Evolutionary conservation across 2,329 filamentous ascomycete genomes (phyloP).

Genomic region (Penicillium fuscoglaucum): DNA sequence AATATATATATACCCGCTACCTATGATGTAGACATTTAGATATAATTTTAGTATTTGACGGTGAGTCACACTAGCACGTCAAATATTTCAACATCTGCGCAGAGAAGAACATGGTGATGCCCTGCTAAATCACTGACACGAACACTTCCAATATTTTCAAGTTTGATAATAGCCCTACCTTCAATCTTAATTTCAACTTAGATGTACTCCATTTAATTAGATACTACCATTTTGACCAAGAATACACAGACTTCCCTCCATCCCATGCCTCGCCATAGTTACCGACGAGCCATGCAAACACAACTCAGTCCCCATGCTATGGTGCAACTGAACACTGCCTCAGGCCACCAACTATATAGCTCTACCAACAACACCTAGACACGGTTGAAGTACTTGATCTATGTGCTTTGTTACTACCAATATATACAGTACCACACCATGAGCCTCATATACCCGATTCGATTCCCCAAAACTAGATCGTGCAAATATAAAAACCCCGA

Average conservation of each 20-base stretch:
- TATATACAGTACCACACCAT: fast-evolving
- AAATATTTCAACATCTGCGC: not conserved
- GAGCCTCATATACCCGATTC: not conserved
- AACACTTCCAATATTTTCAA: not conserved
- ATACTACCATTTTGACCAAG: not conserved
- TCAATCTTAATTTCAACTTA: no score
- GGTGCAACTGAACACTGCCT: not conserved
- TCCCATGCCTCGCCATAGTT: no score
- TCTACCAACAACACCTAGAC: not conserved
- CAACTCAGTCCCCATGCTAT: no score
- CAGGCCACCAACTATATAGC: not conserved
- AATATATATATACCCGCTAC: not conserved
- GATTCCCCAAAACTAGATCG: not conserved
- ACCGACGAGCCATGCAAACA: not conserved
- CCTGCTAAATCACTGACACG: no score
- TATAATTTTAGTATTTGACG: not conserved
- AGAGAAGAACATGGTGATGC: not conserved
- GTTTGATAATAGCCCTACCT: not conserved
- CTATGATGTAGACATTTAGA: not conserved
- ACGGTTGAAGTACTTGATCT: not conserved
- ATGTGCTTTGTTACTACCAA: not conserved
- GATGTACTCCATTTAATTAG: not conserved
- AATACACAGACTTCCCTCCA: not conserved
- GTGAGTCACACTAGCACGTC: not conserved
- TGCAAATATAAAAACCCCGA: not conserved